Evolutionary conservation across 2,329 filamentous ascomycete species (phyloP).

Genomic region (Fusarium pininemorale): DNA sequence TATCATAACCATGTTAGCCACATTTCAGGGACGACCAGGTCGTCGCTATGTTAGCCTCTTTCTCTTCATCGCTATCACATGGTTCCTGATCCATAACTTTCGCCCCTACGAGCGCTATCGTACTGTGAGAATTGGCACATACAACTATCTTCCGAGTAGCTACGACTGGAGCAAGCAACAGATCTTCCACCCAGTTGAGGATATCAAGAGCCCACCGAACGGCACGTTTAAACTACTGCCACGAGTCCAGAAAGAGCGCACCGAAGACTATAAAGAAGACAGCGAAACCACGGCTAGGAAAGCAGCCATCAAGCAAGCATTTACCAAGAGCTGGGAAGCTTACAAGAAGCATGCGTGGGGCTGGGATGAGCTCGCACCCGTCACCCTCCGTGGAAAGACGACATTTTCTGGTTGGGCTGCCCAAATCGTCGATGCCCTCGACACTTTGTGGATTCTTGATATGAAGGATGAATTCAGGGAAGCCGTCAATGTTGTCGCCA

Average conservation of each 20-base stretch:
- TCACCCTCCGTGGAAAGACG: slow-evolving; percentile 57
- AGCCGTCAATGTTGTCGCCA: slow-evolving; percentile 58
- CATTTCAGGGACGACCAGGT: slow-evolving; percentile 45
- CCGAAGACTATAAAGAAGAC: slow-evolving; percentile 53
- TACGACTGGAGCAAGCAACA: slow-evolving; percentile 51
- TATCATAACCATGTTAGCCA: slow-evolving; percentile 45
- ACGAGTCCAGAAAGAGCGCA: slow-evolving; percentile 55
- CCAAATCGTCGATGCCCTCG: slow-evolving; percentile 67
- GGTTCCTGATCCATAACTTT: slow-evolving; percentile 44
- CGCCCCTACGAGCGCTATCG: slow-evolving; percentile 30
- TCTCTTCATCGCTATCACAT: slow-evolving; percentile 40
- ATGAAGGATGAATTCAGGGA: slow-evolving; percentile 63
- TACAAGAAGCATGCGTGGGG: slow-evolving; percentile 66
- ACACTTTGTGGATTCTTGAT: slow-evolving; percentile 69
- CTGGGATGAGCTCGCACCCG: slow-evolving; percentile 64
- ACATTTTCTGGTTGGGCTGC: slow-evolving; percentile 65
- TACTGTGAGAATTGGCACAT: slow-evolving; percentile 32
- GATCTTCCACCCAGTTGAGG: slow-evolving; percentile 46
- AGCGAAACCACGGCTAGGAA: slow-evolving; percentile 47
- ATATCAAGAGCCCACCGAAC: slow-evolving; percentile 47
- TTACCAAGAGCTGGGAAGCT: slow-evolving; percentile 59
- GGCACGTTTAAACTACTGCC: slow-evolving; percentile 48
- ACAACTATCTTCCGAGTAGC: slow-evolving; percentile 49
- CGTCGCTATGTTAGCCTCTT: slow-evolving; percentile 48
- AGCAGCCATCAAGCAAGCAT: slow-evolving; percentile 51